A percentile compares a stretch with the other conserved stretches of the same genome.
Conservation (phyloP, 1,139 yeast genomes). For the Yamadazyma oceani region DNA sequence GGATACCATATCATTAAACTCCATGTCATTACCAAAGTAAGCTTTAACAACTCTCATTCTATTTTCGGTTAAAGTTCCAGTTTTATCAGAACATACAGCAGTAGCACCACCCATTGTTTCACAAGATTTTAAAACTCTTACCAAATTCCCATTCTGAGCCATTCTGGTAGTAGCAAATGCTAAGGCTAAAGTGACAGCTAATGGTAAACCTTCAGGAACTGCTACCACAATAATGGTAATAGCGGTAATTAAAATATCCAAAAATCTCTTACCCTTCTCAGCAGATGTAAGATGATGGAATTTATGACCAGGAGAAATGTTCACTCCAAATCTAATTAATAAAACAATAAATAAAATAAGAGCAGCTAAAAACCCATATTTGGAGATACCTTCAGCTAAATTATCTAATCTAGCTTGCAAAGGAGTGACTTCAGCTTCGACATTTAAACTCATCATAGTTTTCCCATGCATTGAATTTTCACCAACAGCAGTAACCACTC, state of each 20-base stretch:
- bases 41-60: slow-evolving; percentile 87
- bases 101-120: slow-evolving; percentile 99
- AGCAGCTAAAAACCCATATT: slow-evolving; percentile 88
- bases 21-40: slow-evolving; percentile 48
- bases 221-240: slow-evolving; percentile 95
- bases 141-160: slow-evolving; percentile 95
- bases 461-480: slow-evolving; percentile 85
- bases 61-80: slow-evolving; percentile 94
- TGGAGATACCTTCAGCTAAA: slow-evolving; percentile 91
- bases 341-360: slow-evolving; percentile 72
- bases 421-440: slow-evolving; percentile 83
- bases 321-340: slow-evolving; percentile 72
- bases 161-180: slow-evolving; percentile 98
- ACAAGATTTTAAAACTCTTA: slow-evolving; percentile 89
- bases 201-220: slow-evolving; percentile 96
- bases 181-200: slow-evolving; percentile 92
- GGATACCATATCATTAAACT: slow-evolving; percentile 45
- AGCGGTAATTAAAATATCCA: slow-evolving; percentile 85
- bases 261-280: slow-evolving; percentile 78
- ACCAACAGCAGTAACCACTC: slow-evolving; percentile 89
- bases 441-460: slow-evolving; percentile 76
- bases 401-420: slow-evolving; percentile 77
- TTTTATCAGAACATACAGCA: slow-evolving; percentile 93
- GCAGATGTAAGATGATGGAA: slow-evolving; percentile 53
- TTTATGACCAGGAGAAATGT: slow-evolving; percentile 54